Base-by-base conservation (phyloP, 1,139 yeast species). In the Suhomyces terraborum region DNA sequence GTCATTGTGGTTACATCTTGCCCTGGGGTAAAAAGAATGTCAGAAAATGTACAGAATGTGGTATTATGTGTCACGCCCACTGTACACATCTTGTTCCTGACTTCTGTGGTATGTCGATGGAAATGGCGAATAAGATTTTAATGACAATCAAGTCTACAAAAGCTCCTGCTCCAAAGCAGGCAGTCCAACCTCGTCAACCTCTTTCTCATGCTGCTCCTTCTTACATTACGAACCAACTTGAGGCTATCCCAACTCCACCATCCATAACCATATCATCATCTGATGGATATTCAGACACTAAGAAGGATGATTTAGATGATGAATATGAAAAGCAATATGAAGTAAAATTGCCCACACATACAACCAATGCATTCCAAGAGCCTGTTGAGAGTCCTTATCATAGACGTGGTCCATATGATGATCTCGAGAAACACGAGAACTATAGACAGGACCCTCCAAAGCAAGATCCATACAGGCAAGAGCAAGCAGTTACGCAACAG, bases 81-180 rank as follows among this genome's bases (percentile, higher is more conserved):
- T 93, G 98, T 69, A 85, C 94, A 7, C 97, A 89, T 59, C 73
- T 91, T 58, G 98, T 93, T 19, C 98, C 98, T 1, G 97, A 93
- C 60, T 87, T 93, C 63, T 93, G 98, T 70, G 98, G 98, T 45
- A 91, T 93, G 96, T 80, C 96, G 1, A 88, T 93, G 91, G 96
- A 89, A 58, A 88, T 86, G 80, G 98, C 98, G 4, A 89, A 88
- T 55, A 86, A 85, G 60, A 88, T 93, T 48, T 68, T 93, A 46
- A 80, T 81, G 46, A 88, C 96, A 6, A 89, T 93, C 58, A 84
- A 87, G 58, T 80, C 85, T 32, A 84, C 97, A 1, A 84, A 86
- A 56, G 77, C 73, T 45, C 65, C 68, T 18, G 52, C 50, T 14
- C 49, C 49, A 36, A 48, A 40, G 35, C 38, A 48, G 29, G 55